Conservation (phyloP, 495 filamentous ascomycete genomes). For the Lophiostoma macrostomum region DNA sequence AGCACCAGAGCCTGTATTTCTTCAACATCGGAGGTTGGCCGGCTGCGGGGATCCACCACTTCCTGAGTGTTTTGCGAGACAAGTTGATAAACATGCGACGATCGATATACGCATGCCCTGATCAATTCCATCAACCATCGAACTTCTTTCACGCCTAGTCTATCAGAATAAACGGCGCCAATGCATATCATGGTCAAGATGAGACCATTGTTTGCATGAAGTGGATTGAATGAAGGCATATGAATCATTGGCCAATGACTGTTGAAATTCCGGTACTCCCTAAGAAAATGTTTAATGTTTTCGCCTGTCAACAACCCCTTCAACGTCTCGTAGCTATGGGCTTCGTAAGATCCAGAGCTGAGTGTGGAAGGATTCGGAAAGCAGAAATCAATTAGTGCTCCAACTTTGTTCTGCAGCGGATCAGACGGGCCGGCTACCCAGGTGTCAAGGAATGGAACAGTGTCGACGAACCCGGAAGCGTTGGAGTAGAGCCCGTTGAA, state of each 20-base stretch:
- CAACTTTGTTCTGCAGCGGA: constrained; percentile 39
- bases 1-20: constrained; percentile 60
- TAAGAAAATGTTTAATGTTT: constrained; percentile 61
- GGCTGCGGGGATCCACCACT: constrained; percentile 33
- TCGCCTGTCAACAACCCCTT: constrained; percentile 54
- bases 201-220: constrained; percentile 58
- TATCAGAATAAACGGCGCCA: constrained; percentile 64
- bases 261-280: constrained; percentile 60
- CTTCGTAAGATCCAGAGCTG: constrained; percentile 8
- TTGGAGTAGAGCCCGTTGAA: constrained; percentile 37
- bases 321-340: constrained; percentile 37
- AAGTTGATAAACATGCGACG: constrained; percentile 48
- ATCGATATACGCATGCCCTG: constrained; percentile 48
- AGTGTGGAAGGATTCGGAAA: constrained; percentile 45
- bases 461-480: constrained; percentile 32
- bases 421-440: constrained; percentile 38
- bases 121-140: constrained; percentile 58
- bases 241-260: constrained; percentile 68
- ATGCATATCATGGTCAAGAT: constrained; percentile 62
- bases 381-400: constrained; percentile 47
- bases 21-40: constrained; percentile 47
- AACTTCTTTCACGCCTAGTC: constrained; percentile 50
- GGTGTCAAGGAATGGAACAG: constrained; percentile 32
- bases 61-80: constrained; percentile 38
- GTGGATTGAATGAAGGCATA: constrained; percentile 61